phyloP scores from a whole-genome alignment of 495 filamentous ascomycete species.

The Copromyces sp. region DNA sequence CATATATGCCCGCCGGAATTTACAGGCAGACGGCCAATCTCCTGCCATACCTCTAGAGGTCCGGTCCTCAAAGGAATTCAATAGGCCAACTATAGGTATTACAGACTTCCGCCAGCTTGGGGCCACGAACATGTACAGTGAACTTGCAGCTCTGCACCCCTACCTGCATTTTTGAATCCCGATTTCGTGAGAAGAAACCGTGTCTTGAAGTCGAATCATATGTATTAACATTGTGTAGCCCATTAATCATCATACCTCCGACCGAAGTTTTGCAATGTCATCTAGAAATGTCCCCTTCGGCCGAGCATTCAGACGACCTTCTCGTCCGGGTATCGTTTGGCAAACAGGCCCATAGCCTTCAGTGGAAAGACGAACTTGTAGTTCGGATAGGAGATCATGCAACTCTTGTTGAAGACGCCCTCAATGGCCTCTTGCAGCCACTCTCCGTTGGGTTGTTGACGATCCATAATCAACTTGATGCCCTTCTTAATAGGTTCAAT shows the following conservation, averaged over 20 bases:
- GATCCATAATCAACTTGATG: constrained; percentile 70
- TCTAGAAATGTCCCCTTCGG: not conserved
- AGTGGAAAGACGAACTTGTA: constrained; percentile 97
- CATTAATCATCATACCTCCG: not conserved
- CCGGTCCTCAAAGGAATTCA: not conserved
- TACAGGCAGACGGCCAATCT: not conserved
- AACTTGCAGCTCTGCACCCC: not conserved
- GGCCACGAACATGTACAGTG: not conserved
- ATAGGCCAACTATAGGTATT: not conserved
- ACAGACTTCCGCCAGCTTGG: not conserved
- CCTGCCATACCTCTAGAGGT: too few species aligned
- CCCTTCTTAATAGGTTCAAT: constrained; percentile 60
- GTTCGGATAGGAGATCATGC: constrained; percentile 99
- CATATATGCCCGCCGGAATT: not conserved
- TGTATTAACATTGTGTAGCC: constrained; percentile 5
- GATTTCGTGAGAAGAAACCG: constrained; percentile 1
- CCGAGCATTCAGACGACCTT: constrained; percentile 23
- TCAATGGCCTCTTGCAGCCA: constrained; percentile 95
- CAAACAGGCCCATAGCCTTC: constrained; percentile 85
- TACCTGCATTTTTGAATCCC: not conserved
- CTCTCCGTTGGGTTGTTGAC: constrained; percentile 81
- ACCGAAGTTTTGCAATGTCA: not conserved
- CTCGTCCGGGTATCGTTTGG: constrained; percentile 60
- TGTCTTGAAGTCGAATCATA: not conserved
- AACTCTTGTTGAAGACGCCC: constrained; percentile 97